These are phyloP conservation scores for Colletotrichum gloeosporioides DNA, from an alignment of 2,329 filamentous ascomycete genomes.

Conservation along the genomic window DNA sequence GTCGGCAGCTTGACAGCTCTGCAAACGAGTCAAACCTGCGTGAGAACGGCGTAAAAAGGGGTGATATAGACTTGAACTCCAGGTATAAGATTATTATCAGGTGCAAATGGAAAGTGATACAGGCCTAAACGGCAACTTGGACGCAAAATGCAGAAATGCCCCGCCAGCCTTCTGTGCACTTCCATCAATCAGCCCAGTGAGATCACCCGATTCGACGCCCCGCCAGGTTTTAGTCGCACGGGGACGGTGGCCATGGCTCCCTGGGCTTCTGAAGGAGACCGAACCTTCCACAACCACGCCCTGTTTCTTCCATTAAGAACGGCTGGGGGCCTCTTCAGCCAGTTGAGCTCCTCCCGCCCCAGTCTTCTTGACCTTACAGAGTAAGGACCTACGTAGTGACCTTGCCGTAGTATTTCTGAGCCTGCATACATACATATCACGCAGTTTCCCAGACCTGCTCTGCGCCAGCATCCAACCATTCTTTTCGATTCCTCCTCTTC, in stretches of 20 bases:
- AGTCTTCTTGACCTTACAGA: neutral
- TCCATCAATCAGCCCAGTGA: constrained; percentile 17
- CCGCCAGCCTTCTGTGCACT: constrained; percentile 16
- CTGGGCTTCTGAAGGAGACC: constrained; percentile 15
- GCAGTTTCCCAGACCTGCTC: neutral
- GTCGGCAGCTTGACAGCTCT: neutral
- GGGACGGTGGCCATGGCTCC: constrained; percentile 16
- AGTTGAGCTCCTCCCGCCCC: neutral
- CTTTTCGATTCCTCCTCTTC: constrained; percentile 6
- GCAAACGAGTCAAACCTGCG: neutral
- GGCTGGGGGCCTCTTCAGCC: constrained; percentile 3
- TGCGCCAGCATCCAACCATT: constrained; percentile 7
- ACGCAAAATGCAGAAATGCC: neutral
- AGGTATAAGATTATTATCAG: neutral
- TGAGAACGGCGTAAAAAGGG: neutral
- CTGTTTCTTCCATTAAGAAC: constrained; percentile 18
- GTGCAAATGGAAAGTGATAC: neutral
- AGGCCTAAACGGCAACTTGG: neutral
- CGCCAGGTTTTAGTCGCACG: constrained; percentile 13
- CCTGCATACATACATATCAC: constrained; percentile 21
- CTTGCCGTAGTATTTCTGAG: neutral
- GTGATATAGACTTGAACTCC: neutral
- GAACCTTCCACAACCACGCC: constrained; percentile 29
- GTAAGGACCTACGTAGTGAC: constrained; percentile 1
- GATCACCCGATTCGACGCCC: constrained; percentile 20